phyloP scores from a whole-genome alignment of 2,329 filamentous ascomycete genomes.

The Eutypa lata region DNA sequence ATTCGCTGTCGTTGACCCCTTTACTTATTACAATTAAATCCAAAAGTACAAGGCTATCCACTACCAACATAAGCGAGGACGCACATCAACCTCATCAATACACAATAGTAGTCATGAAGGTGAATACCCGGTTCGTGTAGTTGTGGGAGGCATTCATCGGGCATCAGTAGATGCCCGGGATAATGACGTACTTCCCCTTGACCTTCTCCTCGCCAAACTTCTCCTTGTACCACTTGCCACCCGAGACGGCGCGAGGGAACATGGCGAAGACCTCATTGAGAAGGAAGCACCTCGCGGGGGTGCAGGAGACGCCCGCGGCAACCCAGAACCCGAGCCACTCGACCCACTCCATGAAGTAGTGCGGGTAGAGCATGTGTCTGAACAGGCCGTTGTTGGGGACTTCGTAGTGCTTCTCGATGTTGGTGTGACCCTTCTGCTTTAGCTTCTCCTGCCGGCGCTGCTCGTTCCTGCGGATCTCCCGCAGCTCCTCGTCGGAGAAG shows the following conservation, averaged over 20 bases:
- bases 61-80: too few relatives aligned
- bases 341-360: conserved; percentile 95
- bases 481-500: conserved; percentile 84
- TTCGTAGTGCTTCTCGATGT: conserved; percentile 79
- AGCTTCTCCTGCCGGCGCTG: conserved; percentile 52
- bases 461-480: conserved; percentile 76
- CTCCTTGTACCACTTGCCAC: conserved; percentile 80
- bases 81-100: too few relatives aligned
- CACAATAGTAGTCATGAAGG: too few relatives aligned
- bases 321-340: conserved; percentile 93
- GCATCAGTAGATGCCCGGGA: conserved; percentile 38
- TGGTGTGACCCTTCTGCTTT: conserved; percentile 32
- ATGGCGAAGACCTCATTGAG: conserved; percentile 88
- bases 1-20: too few relatives aligned
- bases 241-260: conserved; percentile 79
- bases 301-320: conserved; percentile 62
- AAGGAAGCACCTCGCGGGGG: conserved; percentile 77
- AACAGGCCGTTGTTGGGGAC: conserved; percentile 84
- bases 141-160: too few relatives aligned
- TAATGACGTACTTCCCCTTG: conserved; percentile 68
- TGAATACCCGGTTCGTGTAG: too few relatives aligned
- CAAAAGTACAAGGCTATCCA: too few relatives aligned
- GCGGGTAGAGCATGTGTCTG: conserved; percentile 78
- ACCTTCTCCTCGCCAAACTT: conserved; percentile 85
- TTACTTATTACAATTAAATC: too few relatives aligned